Evolutionary conservation across 345 rosid genomes (phyloP).

Genomic region (Trapa bicornis): DNA sequence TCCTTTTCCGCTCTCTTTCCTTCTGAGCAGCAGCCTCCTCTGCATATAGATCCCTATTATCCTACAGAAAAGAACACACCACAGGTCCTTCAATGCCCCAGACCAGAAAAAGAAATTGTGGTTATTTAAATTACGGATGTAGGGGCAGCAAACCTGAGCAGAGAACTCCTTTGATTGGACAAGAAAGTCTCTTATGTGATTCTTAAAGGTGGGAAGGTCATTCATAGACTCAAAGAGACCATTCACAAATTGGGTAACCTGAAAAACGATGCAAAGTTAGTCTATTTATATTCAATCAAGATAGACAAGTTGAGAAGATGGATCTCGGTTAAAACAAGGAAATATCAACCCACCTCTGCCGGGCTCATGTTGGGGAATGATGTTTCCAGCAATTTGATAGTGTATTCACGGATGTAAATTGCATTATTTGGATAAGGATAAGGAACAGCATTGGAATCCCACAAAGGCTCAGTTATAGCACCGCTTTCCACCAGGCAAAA

Average conservation of each 20-base stretch:
- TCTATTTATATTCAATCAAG: neutral
- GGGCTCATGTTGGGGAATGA: conserved; percentile 95
- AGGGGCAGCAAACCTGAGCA: conserved; percentile 39
- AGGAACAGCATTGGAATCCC: conserved; percentile 72
- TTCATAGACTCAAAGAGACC: conserved; percentile 74
- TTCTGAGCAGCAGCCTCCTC: conserved; percentile 73
- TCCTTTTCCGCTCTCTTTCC: conserved; percentile 57
- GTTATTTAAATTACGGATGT: neutral
- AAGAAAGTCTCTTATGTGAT: conserved; percentile 88
- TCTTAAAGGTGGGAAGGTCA: conserved; percentile 68
- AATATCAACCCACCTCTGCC: conserved; percentile 43
- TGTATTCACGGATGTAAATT: conserved; percentile 75
- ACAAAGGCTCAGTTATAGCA: conserved; percentile 71
- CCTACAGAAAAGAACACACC: conserved; percentile 22
- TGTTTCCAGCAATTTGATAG: conserved; percentile 77
- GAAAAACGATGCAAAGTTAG: conserved; percentile 9
- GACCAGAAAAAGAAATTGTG: neutral
- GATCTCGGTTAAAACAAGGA: too few species aligned
- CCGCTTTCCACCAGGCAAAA: conserved; percentile 82
- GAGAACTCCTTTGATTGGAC: conserved; percentile 81
- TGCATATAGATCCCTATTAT: conserved; percentile 68
- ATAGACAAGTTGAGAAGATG: neutral
- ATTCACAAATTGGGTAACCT: conserved; percentile 86
- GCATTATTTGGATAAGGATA: conserved; percentile 68
- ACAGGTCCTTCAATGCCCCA: neutral